Evolutionary conservation across 2,329 filamentous ascomycete genomes (phyloP), one percentile per base, ranked within the genome.

Genomic region (Aspergillus costaricaensis): DNA sequence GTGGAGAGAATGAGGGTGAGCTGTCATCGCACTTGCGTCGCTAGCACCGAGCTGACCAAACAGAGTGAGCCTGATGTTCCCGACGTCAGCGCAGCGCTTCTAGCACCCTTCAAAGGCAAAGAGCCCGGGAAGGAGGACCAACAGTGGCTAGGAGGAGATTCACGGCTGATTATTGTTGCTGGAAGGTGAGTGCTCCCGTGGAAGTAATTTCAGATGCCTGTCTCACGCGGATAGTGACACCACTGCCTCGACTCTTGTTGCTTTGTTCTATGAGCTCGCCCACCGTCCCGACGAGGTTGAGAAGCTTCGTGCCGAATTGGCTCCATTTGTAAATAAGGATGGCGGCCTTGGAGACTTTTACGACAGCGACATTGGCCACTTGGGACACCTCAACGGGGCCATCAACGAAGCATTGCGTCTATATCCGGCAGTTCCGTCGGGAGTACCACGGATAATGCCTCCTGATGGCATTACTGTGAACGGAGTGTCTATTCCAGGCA

Each of bases 221-320:
- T 25, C 52, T 44, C 23, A 55, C 10, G 3, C 32, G 9, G 8
- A 7, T 21, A 77, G 74, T 38, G 80, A 82, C 61, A 82, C 79
- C 6, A 79, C 77, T 0, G 70, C 78, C 7, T 72, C 74, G 0
- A 74, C 77, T 0, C 64, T 82, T 19, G 73, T 76, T 1, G 70
- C 72, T 54, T 66, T 80, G 6, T 78, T 82, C 67, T 81, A 78
- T 62, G 64, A 76, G 47, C 66, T 77, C 3, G 72, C 70, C 5
- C 66, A 66, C 10, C 64, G 74, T 38, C 70, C 69, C 6, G 71
- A 61, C 17, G 61, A 71, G 36, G 64, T 62, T 44, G 27, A 67
- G 17, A 72, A 72, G 57, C 61, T 80, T 49, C 66, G 75, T 41
- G 55, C 73, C 55, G 73, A 79, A 61, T 65, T 78, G 1, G 65